Conservation (phyloP, 2,329 filamentous ascomycete species). For the Fusarium pininemorale region DNA sequence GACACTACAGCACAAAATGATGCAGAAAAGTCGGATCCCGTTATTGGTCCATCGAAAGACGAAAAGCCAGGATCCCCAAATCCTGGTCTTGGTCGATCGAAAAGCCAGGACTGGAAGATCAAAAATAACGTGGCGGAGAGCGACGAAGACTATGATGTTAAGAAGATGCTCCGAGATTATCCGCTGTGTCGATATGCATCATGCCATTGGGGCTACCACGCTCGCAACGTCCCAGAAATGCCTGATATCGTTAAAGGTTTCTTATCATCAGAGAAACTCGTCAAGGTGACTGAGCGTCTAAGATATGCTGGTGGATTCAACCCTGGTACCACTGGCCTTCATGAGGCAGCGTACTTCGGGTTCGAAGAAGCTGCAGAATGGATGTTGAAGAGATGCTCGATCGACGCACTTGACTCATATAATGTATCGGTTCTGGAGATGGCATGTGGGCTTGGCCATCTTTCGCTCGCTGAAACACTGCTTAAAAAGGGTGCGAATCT, state of each 20-base stretch:
- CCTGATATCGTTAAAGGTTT: background rate
- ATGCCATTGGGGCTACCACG: background rate
- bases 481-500: background rate
- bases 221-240: background rate
- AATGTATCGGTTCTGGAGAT: background rate
- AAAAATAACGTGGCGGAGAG: conserved; percentile 41
- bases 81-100: background rate
- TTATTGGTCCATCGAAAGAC: background rate
- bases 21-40: background rate
- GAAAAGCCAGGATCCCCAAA: conserved; percentile 3
- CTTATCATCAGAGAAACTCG: background rate
- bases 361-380: background rate
- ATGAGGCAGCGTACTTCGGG: conserved; percentile 3
- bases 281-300: background rate
- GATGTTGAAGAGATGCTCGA: background rate
- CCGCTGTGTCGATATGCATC: background rate
- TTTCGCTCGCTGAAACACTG: background rate
- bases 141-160: conserved; percentile 42
- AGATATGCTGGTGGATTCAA: background rate
- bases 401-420: background rate
- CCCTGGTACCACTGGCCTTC: background rate
- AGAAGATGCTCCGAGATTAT: conserved; percentile 45
- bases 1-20: background rate
- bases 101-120: background rate
- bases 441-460: background rate